Evolutionary conservation across 75 land plant species (phyloP), one percentile per base, ranked within the genome.

Genomic region (Ceratopteris richardii): DNA sequence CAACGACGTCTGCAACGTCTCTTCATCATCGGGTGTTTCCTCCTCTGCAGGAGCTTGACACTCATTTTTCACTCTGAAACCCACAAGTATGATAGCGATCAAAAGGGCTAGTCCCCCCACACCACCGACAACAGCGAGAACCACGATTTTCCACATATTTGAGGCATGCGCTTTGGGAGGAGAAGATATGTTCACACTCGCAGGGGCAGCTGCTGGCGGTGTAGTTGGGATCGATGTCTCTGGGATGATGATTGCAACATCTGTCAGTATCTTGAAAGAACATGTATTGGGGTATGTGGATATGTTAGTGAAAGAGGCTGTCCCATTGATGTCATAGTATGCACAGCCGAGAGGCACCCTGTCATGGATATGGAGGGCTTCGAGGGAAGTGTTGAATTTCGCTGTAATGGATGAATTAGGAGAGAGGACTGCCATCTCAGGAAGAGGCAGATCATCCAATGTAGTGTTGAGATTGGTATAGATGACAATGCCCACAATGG

Each of bases 1-100:
- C 82, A 80, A 69, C 3, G 79, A 78, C 21, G 81, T 77, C 61
- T 74, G 81, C 63, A 91, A 40, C 24, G 88, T 82, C 61, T 91
- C 97, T 63, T 90, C 88, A 37, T 80, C 75, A 62, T 84, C 86
- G 4, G 88, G 85, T 30, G 66, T 57, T 53, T 76, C 60, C 33
- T 60, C 83, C 83, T 79, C 62, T 52, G 70, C 80, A 40, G 78
- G 77, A 59, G 79, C 54, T 9, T 33, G 37, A 9, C 37, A 33
- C 37, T 33, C 37, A 9, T 33, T 9, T 57, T 43, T 64, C 25
- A 66, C 31, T 66, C 68, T 27, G 65, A 84, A 33, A 20, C 56
- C 62, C 57, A 87, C 39, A 16, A 76, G 56, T 26, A 56, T 37
- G 0, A 55, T 71, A 5, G 72, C 78, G 11, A 75, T 46, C 31